Base-by-base conservation (phyloP, 2,329 filamentous ascomycete species). In the Gaeumannomyces sp. region DNA sequence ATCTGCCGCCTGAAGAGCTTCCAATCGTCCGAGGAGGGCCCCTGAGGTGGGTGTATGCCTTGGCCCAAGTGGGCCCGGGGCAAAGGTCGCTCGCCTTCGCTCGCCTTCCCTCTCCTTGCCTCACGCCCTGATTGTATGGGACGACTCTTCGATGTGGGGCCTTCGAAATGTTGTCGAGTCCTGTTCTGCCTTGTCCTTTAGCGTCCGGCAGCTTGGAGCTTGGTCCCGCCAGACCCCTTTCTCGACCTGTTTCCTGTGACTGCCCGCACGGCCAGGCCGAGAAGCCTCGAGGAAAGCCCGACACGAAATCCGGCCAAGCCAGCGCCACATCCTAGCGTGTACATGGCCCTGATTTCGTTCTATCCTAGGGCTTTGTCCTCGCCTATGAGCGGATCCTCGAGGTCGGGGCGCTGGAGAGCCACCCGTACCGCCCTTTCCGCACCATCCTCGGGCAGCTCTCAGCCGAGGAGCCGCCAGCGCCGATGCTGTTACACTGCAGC, bases 401-500 rank as follows among this genome's bases (percentile, higher is more conserved):
- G 11, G 75, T 80, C 29, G 88, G 79, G 0, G 80, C 81, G 0
- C 73, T 73, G 7, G 74, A 71, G 6, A 64, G 66, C 45, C 75
- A 78, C 10, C 79, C 83, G 1, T 89, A 84, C 71, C 73, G 75
- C n/a, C 78, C 78, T 1, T 89, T 92, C 66, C 74, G 70, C 45
- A 77, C 74, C 1, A 78, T 84, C 59, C 79, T 92, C 56, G 72
- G 75, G 22, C 84, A 91, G 69, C 77, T 92, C 10, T 74, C 83
- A 70, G 68, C 70, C 25, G 63, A 70, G 11, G 69, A 71, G 5
- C 72, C 79, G 2, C 70, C 76, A 2, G 67, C 76, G 1, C 85
- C 87, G 10, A 75, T 89, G 13, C 77, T 92, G 8, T 78, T 92
- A 10, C 89, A 93, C 72, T 93, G 90, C 74, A 90, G 89, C 0